Evolutionary conservation across 768 basidiomycete species (phyloP).

Genomic region (Phylloporus sp.): DNA sequence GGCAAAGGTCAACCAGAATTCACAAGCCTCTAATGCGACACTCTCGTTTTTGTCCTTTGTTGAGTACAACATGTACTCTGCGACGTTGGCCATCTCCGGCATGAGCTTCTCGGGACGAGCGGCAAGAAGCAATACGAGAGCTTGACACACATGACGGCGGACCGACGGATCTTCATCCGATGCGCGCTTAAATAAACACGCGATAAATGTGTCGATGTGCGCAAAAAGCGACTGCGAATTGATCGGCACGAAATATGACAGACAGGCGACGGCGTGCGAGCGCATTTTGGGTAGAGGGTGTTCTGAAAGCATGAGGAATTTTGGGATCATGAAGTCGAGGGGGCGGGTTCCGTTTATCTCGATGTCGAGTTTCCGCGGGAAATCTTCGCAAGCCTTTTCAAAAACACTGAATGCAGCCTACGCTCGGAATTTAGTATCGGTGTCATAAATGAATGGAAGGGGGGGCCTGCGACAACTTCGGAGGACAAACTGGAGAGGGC

Average conservation of each 20-base stretch:
- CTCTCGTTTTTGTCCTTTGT: constrained; percentile 97
- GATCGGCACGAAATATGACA: constrained; percentile 90
- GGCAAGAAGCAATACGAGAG: constrained; percentile 87
- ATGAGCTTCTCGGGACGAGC: constrained; percentile 94
- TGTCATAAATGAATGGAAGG: neutral
- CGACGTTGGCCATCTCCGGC: constrained; percentile 92
- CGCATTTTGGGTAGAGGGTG: constrained; percentile 88
- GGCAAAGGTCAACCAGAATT: constrained; percentile 99
- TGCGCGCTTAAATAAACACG: constrained; percentile 89
- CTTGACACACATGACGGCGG: constrained; percentile 92
- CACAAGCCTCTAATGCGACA: constrained; percentile 96
- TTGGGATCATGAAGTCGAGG: constrained; percentile 94
- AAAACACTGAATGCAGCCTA: constrained; percentile 92
- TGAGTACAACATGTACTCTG: constrained; percentile 98
- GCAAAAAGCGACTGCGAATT: constrained; percentile 81
- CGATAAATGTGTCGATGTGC: constrained; percentile 91
- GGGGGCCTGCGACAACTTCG: constrained; percentile 1
- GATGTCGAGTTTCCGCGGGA: constrained; percentile 90
- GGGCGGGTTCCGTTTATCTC: constrained; percentile 91
- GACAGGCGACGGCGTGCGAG: constrained; percentile 86
- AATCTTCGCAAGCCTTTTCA: constrained; percentile 95
- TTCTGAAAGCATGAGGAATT: constrained; percentile 85
- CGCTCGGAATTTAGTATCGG: constrained; percentile 13
- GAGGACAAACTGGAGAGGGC: neutral
- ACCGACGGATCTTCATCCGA: constrained; percentile 92